Percentiles rank a stretch among this genome's conserved stretches.
phyloP scores from a whole-genome alignment of 1,139 yeast species.

The Eremothecium gossypii region DNA sequence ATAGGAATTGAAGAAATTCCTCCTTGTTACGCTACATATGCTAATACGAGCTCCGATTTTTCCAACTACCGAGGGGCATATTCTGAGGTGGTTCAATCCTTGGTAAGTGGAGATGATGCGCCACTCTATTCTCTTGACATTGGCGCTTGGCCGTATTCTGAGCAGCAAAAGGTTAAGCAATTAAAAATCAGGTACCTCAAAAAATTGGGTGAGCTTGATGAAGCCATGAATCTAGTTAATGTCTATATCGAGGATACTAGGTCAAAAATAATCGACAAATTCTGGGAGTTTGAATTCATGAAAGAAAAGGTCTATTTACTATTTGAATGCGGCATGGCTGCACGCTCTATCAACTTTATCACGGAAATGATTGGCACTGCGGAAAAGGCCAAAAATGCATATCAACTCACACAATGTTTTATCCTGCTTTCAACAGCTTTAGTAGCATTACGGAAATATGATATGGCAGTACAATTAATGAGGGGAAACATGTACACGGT shows the following conservation, averaged over 20 bases:
- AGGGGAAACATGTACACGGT: constrained; percentile 7
- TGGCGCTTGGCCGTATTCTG: constrained; percentile 8
- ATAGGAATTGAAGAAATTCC: constrained; percentile 1
- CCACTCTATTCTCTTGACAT: constrained; percentile 1
- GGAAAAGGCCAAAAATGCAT: constrained; percentile 13
- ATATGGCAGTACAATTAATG: constrained; percentile 6
- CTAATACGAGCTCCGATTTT: background rate
- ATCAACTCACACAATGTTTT: constrained; percentile 13
- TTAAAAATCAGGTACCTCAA: constrained; percentile 12
- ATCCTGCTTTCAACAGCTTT: constrained; percentile 9
- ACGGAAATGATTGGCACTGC: constrained; percentile 14
- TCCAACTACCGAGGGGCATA: constrained; percentile 1
- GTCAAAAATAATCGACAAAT: constrained; percentile 10
- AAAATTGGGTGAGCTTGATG: constrained; percentile 12
- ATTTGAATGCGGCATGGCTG: constrained; percentile 14
- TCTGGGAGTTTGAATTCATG: constrained; percentile 19
- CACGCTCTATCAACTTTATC: constrained; percentile 16
- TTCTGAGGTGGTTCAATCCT: constrained; percentile 4
- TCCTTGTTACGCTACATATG: constrained; percentile 1
- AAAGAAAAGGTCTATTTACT: constrained; percentile 17
- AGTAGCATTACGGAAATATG: constrained; percentile 1
- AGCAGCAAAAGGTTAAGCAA: constrained; percentile 10
- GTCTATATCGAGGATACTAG: constrained; percentile 11
- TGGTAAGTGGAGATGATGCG: constrained; percentile 8
- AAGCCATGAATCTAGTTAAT: constrained; percentile 14